phyloP scores from a whole-genome alignment of 768 basidiomycete species.

The Agaricus bisporus region DNA sequence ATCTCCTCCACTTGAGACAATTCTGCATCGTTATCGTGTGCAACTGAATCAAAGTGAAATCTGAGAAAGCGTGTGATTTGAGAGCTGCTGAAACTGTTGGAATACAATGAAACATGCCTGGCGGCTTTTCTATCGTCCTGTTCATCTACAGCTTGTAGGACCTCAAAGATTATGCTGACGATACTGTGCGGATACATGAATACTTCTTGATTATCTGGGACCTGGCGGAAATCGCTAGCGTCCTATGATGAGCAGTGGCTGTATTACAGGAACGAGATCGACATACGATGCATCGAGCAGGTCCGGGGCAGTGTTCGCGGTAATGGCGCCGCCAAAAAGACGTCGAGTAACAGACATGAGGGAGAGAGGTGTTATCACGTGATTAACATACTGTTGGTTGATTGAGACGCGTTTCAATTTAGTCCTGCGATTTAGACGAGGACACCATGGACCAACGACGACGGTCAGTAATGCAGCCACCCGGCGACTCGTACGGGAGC shows the following conservation, averaged over 20 bases:
- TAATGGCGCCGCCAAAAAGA: constrained; percentile 89
- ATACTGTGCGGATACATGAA: constrained; percentile 66
- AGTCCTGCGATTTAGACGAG: neutral
- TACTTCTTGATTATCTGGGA: constrained; percentile 95
- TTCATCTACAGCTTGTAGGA: constrained; percentile 68
- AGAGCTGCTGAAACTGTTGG: neutral
- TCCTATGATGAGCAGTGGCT: constrained; percentile 2
- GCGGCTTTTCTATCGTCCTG: constrained; percentile 53
- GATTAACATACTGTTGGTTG: neutral
- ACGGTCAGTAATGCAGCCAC: constrained; percentile 53
- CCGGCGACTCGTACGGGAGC: constrained; percentile 41
- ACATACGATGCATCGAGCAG: constrained; percentile 87
- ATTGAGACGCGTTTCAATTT: neutral
- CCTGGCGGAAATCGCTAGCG: constrained; percentile 57
- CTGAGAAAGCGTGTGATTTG: constrained; percentile 33
- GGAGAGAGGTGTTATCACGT: neutral
- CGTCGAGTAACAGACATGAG: constrained; percentile 25
- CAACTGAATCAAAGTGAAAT: constrained; percentile 86
- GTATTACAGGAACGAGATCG: neutral
- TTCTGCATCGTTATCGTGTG: constrained; percentile 81
- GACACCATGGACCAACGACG: constrained; percentile 43
- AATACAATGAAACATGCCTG: constrained; percentile 40
- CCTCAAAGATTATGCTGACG: constrained; percentile 78
- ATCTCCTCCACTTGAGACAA: constrained; percentile 40
- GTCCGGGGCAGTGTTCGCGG: constrained; percentile 41